Conservation (phyloP, 805 yeast species). For the Schwanniomyces sp. region DNA sequence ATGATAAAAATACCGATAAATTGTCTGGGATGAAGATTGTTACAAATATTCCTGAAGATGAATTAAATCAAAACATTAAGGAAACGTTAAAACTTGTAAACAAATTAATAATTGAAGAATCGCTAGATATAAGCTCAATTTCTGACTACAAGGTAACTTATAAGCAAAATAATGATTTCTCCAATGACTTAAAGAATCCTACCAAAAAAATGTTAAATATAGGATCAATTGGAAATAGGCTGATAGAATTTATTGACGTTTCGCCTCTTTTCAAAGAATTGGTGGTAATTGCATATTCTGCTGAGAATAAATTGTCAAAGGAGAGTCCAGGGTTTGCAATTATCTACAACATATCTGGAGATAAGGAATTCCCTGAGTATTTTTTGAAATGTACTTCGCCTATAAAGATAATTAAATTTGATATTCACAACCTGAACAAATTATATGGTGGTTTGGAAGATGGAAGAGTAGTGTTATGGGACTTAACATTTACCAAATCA, state of each 20-base stretch:
- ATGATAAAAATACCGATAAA: background rate
- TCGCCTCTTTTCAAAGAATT: constrained; percentile 33
- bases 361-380: constrained; percentile 29
- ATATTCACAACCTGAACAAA: constrained; percentile 33
- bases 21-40: no score
- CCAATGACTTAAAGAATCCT: background rate
- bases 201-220: background rate
- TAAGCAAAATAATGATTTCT: background rate
- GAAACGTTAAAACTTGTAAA: constrained; percentile 23
- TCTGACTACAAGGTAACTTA: background rate
- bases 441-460: constrained; percentile 50
- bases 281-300: constrained; percentile 18
- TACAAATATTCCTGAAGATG: constrained; percentile 14
- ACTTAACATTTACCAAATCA: constrained; percentile 20
- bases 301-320: background rate
- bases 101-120: constrained; percentile 13
- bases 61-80: constrained; percentile 18
- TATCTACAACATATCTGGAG: constrained; percentile 30
- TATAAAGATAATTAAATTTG: constrained; percentile 41
- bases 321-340: constrained; percentile 25
- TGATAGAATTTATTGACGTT: constrained; percentile 29
- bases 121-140: constrained; percentile 5
- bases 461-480: constrained; percentile 56
- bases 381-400: constrained; percentile 41
- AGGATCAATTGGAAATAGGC: constrained; percentile 1